Conservation (phyloP, 495 filamentous ascomycete genomes). For the Hypoxylon intermedium region DNA sequence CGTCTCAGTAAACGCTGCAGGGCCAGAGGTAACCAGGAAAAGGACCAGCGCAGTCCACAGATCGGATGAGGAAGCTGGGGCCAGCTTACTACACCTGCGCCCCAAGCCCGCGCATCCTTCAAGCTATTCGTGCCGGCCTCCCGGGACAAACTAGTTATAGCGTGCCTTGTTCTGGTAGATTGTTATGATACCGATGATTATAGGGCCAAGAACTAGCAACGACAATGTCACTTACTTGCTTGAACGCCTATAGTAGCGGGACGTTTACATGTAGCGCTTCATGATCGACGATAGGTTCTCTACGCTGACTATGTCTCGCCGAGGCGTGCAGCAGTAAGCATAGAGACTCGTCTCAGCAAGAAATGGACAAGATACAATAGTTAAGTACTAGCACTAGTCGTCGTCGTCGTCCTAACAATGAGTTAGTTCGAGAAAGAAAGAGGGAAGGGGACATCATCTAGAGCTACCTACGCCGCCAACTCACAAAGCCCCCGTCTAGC, state of each 20-base stretch:
- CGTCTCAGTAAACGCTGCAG: constrained; percentile 12
- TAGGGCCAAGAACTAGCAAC: no score
- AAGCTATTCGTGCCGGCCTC: neutral
- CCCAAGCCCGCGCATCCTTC: neutral
- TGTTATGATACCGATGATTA: no score
- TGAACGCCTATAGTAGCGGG: neutral
- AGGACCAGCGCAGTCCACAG: neutral
- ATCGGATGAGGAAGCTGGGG: constrained; percentile 7
- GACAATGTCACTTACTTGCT: neutral
- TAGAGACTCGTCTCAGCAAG: neutral
- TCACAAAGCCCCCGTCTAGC: neutral
- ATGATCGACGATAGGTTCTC: neutral
- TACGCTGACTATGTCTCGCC: constrained; percentile 1
- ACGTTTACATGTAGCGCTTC: neutral
- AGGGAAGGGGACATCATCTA: neutral
- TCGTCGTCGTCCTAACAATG: neutral
- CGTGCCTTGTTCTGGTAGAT: no score
- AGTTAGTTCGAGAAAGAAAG: neutral
- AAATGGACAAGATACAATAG: neutral
- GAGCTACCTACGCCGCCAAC: neutral
- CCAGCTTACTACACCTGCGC: constrained; percentile 31
- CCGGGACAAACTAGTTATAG: no score
- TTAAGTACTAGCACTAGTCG: neutral
- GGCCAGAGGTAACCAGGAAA: neutral
- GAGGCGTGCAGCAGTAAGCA: constrained; percentile 4